A percentile compares a stretch with the other conserved stretches of the same genome.
Conservation (phyloP, 2,329 filamentous ascomycete species). For the Ilyonectria mors-panacis region DNA sequence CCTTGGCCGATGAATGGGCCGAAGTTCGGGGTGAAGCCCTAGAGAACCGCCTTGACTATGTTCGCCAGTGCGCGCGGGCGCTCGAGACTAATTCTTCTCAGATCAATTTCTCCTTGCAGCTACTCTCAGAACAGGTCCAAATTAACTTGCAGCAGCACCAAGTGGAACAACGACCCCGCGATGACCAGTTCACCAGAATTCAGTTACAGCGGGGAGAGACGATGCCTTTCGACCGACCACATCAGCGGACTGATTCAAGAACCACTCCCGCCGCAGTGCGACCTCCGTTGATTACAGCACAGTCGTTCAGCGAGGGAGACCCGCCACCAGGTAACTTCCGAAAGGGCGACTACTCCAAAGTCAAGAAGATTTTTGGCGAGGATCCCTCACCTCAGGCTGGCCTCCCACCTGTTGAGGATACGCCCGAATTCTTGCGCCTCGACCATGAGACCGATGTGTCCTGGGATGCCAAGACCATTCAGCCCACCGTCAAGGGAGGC, state of each 20-base stretch:
- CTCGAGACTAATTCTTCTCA: constrained; percentile 90
- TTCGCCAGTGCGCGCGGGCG: constrained; percentile 82
- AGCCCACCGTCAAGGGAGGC: constrained; percentile 87
- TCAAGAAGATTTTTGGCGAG: constrained; percentile 77
- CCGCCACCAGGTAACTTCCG: constrained; percentile 65
- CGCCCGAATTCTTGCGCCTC: constrained; percentile 85
- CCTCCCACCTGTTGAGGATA: constrained; percentile 76
- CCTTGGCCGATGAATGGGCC: constrained; percentile 94
- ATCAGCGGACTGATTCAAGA: constrained; percentile 71
- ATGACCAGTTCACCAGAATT: constrained; percentile 64
- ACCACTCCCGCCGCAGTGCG: constrained; percentile 56
- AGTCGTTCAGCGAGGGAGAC: constrained; percentile 77
- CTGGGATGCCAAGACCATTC: constrained; percentile 86
- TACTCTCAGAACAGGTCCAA: constrained; percentile 86
- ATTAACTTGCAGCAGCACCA: constrained; percentile 64
- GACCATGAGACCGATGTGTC: constrained; percentile 92
- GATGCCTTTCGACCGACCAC: constrained; percentile 68
- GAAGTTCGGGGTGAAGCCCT: constrained; percentile 91
- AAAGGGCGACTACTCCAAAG: constrained; percentile 74
- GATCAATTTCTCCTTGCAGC: constrained; percentile 88
- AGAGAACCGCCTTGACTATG: constrained; percentile 86
- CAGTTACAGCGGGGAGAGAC: constrained; percentile 71
- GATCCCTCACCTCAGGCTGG: constrained; percentile 67
- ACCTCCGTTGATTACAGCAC: constrained; percentile 66
- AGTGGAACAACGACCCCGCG: constrained; percentile 58